A percentile compares a stretch with the other conserved stretches of the same genome.
Conservation (phyloP, 768 basidiomycete genomes). For the Polyporus arcularius region DNA sequence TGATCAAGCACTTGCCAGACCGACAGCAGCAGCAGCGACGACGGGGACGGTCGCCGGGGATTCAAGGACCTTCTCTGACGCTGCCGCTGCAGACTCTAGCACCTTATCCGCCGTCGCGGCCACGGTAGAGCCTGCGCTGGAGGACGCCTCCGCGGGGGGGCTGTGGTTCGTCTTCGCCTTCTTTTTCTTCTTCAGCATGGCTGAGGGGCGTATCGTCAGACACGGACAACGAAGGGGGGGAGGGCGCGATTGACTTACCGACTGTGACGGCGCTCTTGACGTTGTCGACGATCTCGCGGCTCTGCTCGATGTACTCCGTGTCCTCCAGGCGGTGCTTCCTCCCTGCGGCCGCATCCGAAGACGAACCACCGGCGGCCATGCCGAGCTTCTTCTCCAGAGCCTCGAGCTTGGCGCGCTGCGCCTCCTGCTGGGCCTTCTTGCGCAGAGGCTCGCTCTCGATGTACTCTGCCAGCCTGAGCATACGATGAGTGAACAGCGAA, state of each 20-base stretch:
- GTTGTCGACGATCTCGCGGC: constrained; percentile 83
- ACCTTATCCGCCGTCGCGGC: constrained; percentile 14
- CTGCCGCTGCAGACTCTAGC: constrained; percentile 12
- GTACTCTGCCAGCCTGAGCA: constrained; percentile 73
- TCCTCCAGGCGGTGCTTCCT: constrained; percentile 93
- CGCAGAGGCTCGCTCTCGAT: constrained; percentile 84
- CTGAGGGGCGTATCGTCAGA: constrained; percentile 33
- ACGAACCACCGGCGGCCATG: constrained; percentile 44
- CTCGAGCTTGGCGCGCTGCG: constrained; percentile 81
- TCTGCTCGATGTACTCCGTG: constrained; percentile 89
- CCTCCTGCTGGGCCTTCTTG: constrained; percentile 74
- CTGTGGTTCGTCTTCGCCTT: constrained; percentile 50
- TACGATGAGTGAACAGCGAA: neutral
- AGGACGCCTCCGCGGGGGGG: constrained; percentile 15
- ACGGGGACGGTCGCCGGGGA: constrained; percentile 22
- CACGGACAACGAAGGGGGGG: neutral
- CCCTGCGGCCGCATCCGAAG: constrained; percentile 55
- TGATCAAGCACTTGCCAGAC: constrained; percentile 14
- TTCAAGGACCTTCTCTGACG: constrained; percentile 25
- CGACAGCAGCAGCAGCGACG: constrained; percentile 18
- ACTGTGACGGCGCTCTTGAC: constrained; percentile 89
- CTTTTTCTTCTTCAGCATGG: constrained; percentile 74
- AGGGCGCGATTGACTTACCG: constrained; percentile 49
- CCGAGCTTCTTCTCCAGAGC: constrained; percentile 83
- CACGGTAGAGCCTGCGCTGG: constrained; percentile 8